These are phyloP conservation scores for Emmonsiellopsis sp. DNA, from an alignment of 2,329 filamentous ascomycete genomes.

Conservation along the genomic window DNA sequence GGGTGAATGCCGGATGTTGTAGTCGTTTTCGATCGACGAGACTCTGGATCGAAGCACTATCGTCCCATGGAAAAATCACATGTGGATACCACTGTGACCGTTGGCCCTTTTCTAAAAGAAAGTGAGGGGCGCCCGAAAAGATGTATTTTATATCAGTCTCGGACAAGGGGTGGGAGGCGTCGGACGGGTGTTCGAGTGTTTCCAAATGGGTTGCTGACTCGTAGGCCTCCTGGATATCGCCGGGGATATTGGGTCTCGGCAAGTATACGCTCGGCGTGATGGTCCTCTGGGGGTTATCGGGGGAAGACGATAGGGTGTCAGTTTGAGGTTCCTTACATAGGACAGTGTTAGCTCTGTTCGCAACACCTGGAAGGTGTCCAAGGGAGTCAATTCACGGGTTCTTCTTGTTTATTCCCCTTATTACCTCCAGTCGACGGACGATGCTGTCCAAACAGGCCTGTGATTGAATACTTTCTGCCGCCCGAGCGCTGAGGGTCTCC, in stretches of 20 bases:
- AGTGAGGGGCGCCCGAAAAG: constrained; percentile 36
- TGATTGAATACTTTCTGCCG: not conserved
- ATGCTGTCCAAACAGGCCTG: not conserved
- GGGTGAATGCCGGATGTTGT: constrained; percentile 31
- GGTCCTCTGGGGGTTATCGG: not conserved
- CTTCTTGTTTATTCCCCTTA: not conserved
- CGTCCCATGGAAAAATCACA: constrained; percentile 36
- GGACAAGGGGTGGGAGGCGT: constrained; percentile 6
- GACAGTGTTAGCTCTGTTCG: not conserved
- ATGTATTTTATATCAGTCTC: constrained; percentile 30
- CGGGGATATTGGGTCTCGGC: not conserved
- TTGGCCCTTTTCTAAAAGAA: constrained; percentile 34
- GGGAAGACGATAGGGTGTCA: not conserved
- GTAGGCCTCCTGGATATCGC: constrained; percentile 9
- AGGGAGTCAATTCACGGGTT: not conserved
- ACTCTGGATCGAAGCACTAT: constrained; percentile 29
- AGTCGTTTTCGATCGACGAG: constrained; percentile 32
- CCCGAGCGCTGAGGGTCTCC: not conserved
- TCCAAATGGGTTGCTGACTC: constrained; percentile 3
- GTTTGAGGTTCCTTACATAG: not conserved
- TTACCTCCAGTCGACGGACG: not conserved
- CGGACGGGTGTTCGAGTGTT: not conserved
- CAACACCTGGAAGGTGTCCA: not conserved
- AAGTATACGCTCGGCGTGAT: not conserved
- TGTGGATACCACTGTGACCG: constrained; percentile 33